Percentiles rank a stretch among this genome's conserved stretches.
Evolutionary conservation across 768 basidiomycete species (phyloP).

Genomic region (Pholiota conissans): DNA sequence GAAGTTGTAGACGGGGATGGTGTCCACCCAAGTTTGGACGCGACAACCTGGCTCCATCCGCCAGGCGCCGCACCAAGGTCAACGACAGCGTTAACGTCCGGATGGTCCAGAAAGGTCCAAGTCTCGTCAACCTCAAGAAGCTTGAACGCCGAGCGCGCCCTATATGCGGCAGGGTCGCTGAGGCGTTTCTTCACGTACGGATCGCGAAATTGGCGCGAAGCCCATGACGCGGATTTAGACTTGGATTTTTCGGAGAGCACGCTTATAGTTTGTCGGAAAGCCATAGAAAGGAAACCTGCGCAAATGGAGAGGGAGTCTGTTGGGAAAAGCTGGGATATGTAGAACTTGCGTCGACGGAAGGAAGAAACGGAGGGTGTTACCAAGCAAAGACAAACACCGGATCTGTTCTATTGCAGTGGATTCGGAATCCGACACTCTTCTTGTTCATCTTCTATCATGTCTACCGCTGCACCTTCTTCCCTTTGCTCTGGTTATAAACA

Average conservation of each 20-base stretch:
- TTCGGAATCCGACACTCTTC: neutral
- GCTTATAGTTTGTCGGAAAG: conserved; percentile 15
- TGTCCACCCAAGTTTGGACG: conserved; percentile 57
- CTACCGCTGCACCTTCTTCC: conserved; percentile 18
- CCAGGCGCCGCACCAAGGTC: conserved; percentile 94
- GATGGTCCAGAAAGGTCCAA: conserved; percentile 52
- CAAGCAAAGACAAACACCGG: neutral
- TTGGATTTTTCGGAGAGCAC: conserved; percentile 26
- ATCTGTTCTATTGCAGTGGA: neutral
- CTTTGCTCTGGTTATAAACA: conserved; percentile 64
- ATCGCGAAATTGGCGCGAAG: conserved; percentile 67
- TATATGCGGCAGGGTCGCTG: conserved; percentile 47
- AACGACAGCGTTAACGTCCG: conserved; percentile 63
- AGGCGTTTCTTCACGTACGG: conserved; percentile 65
- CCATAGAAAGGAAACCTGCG: conserved; percentile 8
- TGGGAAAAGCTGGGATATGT: neutral
- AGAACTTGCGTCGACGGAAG: neutral
- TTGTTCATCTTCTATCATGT: neutral
- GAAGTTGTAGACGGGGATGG: neutral
- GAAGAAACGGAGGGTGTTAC: neutral
- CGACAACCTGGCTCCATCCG: conserved; percentile 90
- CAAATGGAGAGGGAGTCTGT: conserved; percentile 1
- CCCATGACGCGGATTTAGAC: conserved; percentile 59
- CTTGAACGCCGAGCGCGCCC: conserved; percentile 92
- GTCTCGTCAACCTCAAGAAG: conserved; percentile 74